Base-by-base conservation (phyloP, 2,329 filamentous ascomycete genomes). In the Stenocarpella maydis region DNA sequence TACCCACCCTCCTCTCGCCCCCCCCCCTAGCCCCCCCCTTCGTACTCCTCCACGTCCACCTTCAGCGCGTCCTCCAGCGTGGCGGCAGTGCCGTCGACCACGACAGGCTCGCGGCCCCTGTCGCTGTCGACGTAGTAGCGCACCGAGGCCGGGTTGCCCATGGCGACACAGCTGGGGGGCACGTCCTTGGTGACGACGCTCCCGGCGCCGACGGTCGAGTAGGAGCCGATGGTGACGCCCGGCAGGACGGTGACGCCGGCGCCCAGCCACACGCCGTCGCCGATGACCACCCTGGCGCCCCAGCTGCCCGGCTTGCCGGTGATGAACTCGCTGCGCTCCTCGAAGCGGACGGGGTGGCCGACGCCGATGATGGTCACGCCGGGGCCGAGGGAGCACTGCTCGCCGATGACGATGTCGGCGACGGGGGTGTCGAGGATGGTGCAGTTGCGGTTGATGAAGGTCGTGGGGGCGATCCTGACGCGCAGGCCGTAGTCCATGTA, bases 181-280 rank as follows among this genome's bases (percentile, higher is more conserved):
- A 79, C 71, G 55, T 77, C 71, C 19, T 58, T 68, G 9, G 73
- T 76, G 12, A 79, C 75, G 14, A 79, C 72, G 58, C 71, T 74
- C 53, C 76, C 74, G 24, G 77, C 76, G 7, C 75, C 77, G 26
- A 79, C 77, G 4, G 76, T 76, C 7, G 77, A 73, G 21, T 77
- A 74, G 49, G 71, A 55, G 24, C 77, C 77, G 12, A 79, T 76
- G 9, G 74, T 75, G 4, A 78, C 74, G 12, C 76, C 76, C 10
- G 74, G 75, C 74, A 82, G 54, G 43, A 83, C 78, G 3, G 74
- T 78, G 9, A 75, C 80, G 21, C 77, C 75, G 15, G 76, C 78
- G 2, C 81, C 80, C 52, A 83, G 79, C 80, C 80, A 83, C 37
- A 80, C 80, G 45, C 80, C 75, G 47, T 82, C 74, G 1, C 77